These are phyloP conservation scores for Suillus occidentalis DNA, from an alignment of 768 basidiomycete genomes.

Conservation along the genomic window DNA sequence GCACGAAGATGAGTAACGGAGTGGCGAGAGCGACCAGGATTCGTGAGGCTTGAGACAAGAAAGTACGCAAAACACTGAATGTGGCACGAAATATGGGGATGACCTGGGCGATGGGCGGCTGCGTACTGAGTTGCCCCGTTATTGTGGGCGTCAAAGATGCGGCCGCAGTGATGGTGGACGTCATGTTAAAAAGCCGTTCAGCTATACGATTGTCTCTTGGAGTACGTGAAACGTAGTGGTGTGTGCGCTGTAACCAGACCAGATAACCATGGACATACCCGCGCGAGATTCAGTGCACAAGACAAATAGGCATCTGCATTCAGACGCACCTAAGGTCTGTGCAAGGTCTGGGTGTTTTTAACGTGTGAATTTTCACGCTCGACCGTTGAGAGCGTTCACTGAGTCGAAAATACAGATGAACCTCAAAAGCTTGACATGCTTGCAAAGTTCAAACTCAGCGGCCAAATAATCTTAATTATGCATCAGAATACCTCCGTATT, in stretches of 20 bases:
- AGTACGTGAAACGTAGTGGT: background rate
- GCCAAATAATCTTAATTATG: too few relatives aligned
- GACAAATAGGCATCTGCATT: background rate
- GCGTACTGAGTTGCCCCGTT: background rate
- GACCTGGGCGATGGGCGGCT: slow-evolving; percentile 26
- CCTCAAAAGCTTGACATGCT: too few relatives aligned
- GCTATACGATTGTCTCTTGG: background rate
- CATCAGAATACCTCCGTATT: too few relatives aligned
- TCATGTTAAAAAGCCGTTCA: background rate
- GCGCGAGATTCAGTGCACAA: background rate
- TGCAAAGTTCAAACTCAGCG: too few relatives aligned
- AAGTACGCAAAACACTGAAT: slow-evolving; percentile 17
- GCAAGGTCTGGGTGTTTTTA: background rate
- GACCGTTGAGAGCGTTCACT: too few relatives aligned
- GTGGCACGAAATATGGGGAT: slow-evolving; percentile 19
- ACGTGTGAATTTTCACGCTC: background rate
- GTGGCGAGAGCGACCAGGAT: slow-evolving; percentile 14
- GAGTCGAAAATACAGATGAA: too few relatives aligned
- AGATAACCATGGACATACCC: background rate
- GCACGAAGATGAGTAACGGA: slow-evolving; percentile 26
- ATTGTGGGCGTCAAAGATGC: slow-evolving; percentile 2
- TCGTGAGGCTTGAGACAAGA: slow-evolving; percentile 7
- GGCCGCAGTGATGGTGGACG: background rate
- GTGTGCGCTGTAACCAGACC: background rate
- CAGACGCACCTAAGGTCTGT: background rate